These are phyloP conservation scores for Tulasnella sp. DNA, from an alignment of 768 basidiomycete species.

Conservation along the genomic window DNA sequence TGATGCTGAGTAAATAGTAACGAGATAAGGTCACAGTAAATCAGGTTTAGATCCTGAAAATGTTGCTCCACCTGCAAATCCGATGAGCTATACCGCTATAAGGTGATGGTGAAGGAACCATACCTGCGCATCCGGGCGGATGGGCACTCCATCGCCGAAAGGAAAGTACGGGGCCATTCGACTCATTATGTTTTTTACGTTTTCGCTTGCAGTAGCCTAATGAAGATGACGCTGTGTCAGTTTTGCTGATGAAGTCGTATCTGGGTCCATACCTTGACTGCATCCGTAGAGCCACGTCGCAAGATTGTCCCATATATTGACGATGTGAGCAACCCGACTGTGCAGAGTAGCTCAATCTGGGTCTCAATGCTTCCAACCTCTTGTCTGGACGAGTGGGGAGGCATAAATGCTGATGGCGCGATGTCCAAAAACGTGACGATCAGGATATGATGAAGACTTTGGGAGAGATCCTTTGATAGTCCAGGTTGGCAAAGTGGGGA, in stretches of 20 bases:
- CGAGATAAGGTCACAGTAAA: slow-evolving; percentile 65
- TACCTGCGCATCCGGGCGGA: slow-evolving; percentile 47
- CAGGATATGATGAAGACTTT: slow-evolving; percentile 63
- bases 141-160: slow-evolving; percentile 35
- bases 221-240: too few species aligned
- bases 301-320: slow-evolving; percentile 48
- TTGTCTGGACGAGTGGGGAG: slow-evolving; percentile 41
- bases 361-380: slow-evolving; percentile 25
- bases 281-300: slow-evolving; percentile 26
- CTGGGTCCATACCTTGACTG: slow-evolving; percentile 17
- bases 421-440: slow-evolving; percentile 78
- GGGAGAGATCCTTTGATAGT: slow-evolving; percentile 37
- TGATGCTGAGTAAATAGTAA: too few species aligned
- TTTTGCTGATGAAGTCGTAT: slow-evolving; percentile 24
- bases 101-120: slow-evolving; percentile 7
- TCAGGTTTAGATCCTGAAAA: slow-evolving; percentile 58
- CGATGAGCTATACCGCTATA: slow-evolving; percentile 9
- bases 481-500: too few species aligned
- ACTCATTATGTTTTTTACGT: slow-evolving; percentile 46
- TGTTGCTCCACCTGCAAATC: slow-evolving; percentile 44
- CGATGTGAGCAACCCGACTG: slow-evolving; percentile 43
- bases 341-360: slow-evolving; percentile 47
- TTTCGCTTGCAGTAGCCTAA: slow-evolving; percentile 30
- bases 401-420: slow-evolving; percentile 69
- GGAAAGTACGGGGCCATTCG: slow-evolving; percentile 82